Evolutionary conservation across 495 filamentous ascomycete species (phyloP), one percentile per base, ranked within the genome.

Genomic region (Aspergillus kassunensis): DNA sequence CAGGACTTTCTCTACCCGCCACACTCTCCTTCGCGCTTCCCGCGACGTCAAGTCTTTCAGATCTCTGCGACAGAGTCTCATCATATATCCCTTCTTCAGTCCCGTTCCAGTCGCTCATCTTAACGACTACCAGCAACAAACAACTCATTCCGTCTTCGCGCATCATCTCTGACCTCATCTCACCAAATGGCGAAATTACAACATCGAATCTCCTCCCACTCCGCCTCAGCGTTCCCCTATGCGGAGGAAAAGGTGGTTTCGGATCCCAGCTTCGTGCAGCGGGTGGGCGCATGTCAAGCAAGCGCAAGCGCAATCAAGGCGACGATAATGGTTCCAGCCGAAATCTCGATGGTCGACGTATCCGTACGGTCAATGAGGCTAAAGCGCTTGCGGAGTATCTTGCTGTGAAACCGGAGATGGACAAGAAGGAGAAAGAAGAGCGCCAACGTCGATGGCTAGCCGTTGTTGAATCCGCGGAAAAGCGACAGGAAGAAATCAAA

Each of bases 351-450:
- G 93, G 93, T 0, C 86, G 95, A 8, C 81, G 93, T 30, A 69
- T 97, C 33, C 84, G 93, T 51, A 97, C 92, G 7, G 85, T 98
- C 33, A 91, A 86, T 46, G 92, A 97, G 60, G 93, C 95, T 15
- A 98, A 97, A 66, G 86, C 88, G 3, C 77, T 98, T 25, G 91
- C 95, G 0, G 92, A 97, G 65, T 97, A 95, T 63, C 79, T 97
- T 2, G 91, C 93, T 11, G 84, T 93, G 47, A 97, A 97, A 64
- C 93, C 95, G 0, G 93, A 96, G 50, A 96, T 97, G 91, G 93
- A 96, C 50, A 82, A 84, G 59, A 87, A 86, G 62, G 92, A 96
- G 64, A 90, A 90, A 52, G 91, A 95, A 63, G 86, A 86, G 66
- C 80, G 89, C 36, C 75, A 84, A 39, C 80, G 84, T 65, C 68